Base-by-base conservation (phyloP, 2,329 filamentous ascomycete species). In the Pseudogymnoascus verrucosus region DNA sequence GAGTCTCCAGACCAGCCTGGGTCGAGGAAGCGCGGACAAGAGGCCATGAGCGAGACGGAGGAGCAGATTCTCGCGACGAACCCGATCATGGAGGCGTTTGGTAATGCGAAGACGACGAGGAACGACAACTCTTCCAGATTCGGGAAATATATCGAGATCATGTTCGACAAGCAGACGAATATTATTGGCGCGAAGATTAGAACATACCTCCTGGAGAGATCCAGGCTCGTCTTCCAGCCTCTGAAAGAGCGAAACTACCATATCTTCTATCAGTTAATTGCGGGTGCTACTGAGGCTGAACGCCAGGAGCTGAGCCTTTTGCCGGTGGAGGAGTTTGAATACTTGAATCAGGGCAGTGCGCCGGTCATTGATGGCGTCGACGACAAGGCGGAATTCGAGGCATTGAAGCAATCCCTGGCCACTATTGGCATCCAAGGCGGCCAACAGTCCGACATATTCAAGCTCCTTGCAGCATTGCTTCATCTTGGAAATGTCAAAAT, bases 41-140 rank as follows among this genome's bases (percentile, higher is more conserved):
- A 90, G 64, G 75, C 88, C 68, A 98, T 98, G 88, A 98, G 93
- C 76, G 91, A 97, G 80, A 99, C 95, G 1, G 95, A 99, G 78
- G 93, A 99, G 80, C 93, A 96, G 76, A 99, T 99, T 74, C 80
- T 99, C 69, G 95, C 95, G 31, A 99, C 95, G 62, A 99, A 99
- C 76, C 95, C 95, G 40, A 96, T 99, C 75, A 99, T 99, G 95
- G 95, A 99, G 84, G 93, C 95, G 36, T 99, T 99, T 74, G 95
- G 95, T 75, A 99, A 99, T 80, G 95, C 95, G 63, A 99, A 99
- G 80, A 99, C 95, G n/a, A 99, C 95, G 10, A 85, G 95, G 75
- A 99, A 99, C 79, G 95, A 99, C 79, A 99, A 99, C 79, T 99
- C 95, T 51, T 99, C 95, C 44, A 87, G 95, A 73, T 99, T 99